Evolutionary conservation across 2,329 filamentous ascomycete species (phyloP), one percentile per base, ranked within the genome.

Genomic region (Epichloe uncinata): DNA sequence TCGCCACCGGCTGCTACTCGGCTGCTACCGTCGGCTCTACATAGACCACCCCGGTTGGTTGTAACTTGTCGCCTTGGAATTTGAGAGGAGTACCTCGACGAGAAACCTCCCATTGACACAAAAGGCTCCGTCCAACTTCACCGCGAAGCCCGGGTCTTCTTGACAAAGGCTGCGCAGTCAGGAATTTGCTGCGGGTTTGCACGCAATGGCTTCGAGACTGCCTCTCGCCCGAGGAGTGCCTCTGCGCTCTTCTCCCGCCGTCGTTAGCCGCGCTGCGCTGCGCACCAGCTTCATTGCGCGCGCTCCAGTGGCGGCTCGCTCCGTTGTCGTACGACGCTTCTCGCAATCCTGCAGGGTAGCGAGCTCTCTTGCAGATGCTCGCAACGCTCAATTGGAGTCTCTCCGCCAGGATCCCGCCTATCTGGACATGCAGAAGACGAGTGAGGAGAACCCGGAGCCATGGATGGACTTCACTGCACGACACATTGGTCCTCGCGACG

Each of bases 401-500:
- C 42, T 58, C 33, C 54, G 53, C 42, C 52, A 54, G 44, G 55
- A 60, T n/a, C 56, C 55, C 22, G 46, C 52, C 33, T 61, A 56
- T 45, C 40, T 44, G n/a, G 52, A 58, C 46, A 62, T 60, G 57
- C 52, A 56, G 41, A 42, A 52, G 33, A 54, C 54, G 15, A 50
- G 50, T 36, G 53, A 48, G 30, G 56, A 56, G 45, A 52, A 58
- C 47, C 51, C 52, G 13, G 47, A 55, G 43, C 57, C 58, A 22
- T 60, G 57, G 58, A 54, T 51, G 55, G 56, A 62, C 40, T 95
- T 95, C 61, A 75, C 85, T 50, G 77, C 84, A 52, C 81, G 91
- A 46, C 91, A 96, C 69, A 95, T 96, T 69, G 90, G 90, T 1
- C 89, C 89, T 3, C 82, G 84, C 47, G 74, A 82, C 35, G 70